Evolutionary conservation across 768 basidiomycete species (phyloP).

Genomic region (Sarcomyxa edulis): DNA sequence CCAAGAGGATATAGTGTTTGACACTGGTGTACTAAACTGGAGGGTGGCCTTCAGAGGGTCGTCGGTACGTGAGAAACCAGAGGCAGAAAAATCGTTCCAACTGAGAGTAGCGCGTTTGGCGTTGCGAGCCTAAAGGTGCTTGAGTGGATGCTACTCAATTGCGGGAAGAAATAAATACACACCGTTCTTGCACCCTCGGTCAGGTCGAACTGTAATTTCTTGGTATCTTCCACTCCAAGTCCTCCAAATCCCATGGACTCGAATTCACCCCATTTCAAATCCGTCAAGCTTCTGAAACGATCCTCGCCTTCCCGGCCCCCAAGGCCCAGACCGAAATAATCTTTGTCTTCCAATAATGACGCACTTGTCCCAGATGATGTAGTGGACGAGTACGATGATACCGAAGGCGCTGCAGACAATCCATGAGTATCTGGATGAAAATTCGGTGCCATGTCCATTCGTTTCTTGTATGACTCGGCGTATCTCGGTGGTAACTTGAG

Average conservation of each 20-base stretch:
- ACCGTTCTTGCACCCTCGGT: constrained; percentile 80
- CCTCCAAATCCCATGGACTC: constrained; percentile 77
- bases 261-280: constrained; percentile 91
- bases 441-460: constrained; percentile 61
- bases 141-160: not conserved
- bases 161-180: constrained; percentile 14
- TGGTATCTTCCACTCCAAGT: constrained; percentile 35
- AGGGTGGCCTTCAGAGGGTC: constrained; percentile 75
- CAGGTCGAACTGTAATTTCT: constrained; percentile 88
- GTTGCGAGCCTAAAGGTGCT: constrained; percentile 43
- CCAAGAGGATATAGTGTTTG: constrained; percentile 59
- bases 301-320: constrained; percentile 47
- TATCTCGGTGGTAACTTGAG: constrained; percentile 63
- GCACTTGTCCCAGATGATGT: constrained; percentile 10
- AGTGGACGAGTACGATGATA: constrained; percentile 30
- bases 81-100: constrained; percentile 85
- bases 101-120: constrained; percentile 80
- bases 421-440: constrained; percentile 57
- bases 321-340: constrained; percentile 28
- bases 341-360: constrained; percentile 31
- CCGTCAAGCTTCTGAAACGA: constrained; percentile 74
- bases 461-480: constrained; percentile 70
- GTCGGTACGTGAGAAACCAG: constrained; percentile 80
- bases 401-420: constrained; percentile 25
- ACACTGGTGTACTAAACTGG: constrained; percentile 59